Conservation (phyloP, 352 stramenopile species). For the Bremia lactucae region DNA sequence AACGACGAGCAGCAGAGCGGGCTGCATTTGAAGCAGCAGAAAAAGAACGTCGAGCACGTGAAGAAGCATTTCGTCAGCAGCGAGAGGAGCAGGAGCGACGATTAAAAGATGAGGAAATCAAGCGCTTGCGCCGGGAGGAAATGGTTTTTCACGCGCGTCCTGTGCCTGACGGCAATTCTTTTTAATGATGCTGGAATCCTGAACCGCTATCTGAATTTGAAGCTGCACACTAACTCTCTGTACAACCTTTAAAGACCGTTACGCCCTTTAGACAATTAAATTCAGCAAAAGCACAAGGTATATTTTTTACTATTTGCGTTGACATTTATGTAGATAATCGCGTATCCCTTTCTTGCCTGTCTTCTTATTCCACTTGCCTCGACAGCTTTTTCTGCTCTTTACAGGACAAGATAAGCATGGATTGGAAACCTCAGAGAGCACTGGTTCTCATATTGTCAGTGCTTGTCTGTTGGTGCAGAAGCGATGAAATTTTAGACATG, state of each 20-base stretch:
- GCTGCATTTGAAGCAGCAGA: constrained; percentile 60
- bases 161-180: constrained; percentile 34
- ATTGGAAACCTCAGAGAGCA: not conserved
- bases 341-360: not conserved
- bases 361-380: constrained; percentile 2
- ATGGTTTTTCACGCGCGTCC: constrained; percentile 67
- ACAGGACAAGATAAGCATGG: constrained; percentile 1
- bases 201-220: constrained; percentile 43
- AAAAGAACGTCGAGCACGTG: constrained; percentile 46
- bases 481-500: constrained; percentile 26
- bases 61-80: constrained; percentile 50
- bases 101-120: constrained; percentile 57
- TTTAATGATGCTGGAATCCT: constrained; percentile 35
- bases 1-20: constrained; percentile 49
- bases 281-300: constrained; percentile 7
- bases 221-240: no score
- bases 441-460: constrained; percentile 6
- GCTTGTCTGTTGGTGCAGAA: constrained; percentile 1
- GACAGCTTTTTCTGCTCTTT: no score
- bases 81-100: constrained; percentile 38
- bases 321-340: constrained; percentile 1
- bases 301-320: constrained; percentile 2
- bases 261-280: constrained; percentile 12
- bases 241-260: constrained; percentile 20
- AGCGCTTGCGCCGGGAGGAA: constrained; percentile 52